phyloP scores from a whole-genome alignment of 2,329 filamentous ascomycete genomes.

The Ophiostoma ips region DNA sequence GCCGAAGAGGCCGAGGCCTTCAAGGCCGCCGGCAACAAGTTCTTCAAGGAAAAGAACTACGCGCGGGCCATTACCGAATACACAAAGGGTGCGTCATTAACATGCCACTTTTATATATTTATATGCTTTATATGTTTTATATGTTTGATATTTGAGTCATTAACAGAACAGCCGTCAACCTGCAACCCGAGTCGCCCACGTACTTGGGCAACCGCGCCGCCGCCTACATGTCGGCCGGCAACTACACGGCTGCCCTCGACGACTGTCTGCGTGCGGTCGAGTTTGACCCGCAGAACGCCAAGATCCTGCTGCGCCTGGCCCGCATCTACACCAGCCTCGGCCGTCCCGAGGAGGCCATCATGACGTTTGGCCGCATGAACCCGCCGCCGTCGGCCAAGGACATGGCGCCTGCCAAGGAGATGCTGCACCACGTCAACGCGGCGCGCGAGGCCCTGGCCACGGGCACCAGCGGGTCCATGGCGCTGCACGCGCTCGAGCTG shows the following conservation, averaged over 20 bases:
- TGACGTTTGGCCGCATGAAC: conserved; percentile 66
- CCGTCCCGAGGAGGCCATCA: conserved; percentile 72
- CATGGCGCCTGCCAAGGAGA: conserved; percentile 65
- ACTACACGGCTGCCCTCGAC: conserved; percentile 66
- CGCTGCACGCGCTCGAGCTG: conserved; percentile 78
- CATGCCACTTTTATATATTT: not conserved
- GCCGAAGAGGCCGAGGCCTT: conserved; percentile 75
- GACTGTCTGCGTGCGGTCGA: conserved; percentile 75
- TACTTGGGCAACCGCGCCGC: conserved; percentile 93
- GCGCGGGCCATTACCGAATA: conserved; percentile 81
- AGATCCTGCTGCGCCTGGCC: conserved; percentile 76
- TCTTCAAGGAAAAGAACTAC: conserved; percentile 92
- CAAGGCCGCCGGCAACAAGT: conserved; percentile 89
- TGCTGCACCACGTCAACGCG: conserved; percentile 68
- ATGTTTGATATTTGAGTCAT: not conserved
- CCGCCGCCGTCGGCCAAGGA: conserved; percentile 76
- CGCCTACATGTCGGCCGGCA: conserved; percentile 77
- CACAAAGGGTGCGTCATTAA: conserved; percentile 59
- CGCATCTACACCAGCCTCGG: conserved; percentile 83
- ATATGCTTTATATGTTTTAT: not conserved
- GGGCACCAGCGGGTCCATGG: conserved; percentile 78
- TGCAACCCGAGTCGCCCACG: conserved; percentile 72
- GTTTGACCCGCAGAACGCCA: conserved; percentile 72
- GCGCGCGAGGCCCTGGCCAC: conserved; percentile 64
- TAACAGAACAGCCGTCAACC: conserved; percentile 56